These are phyloP conservation scores for Nymphaea thermarum DNA, from an alignment of 164 flowering plant species.

Conservation along the genomic window DNA sequence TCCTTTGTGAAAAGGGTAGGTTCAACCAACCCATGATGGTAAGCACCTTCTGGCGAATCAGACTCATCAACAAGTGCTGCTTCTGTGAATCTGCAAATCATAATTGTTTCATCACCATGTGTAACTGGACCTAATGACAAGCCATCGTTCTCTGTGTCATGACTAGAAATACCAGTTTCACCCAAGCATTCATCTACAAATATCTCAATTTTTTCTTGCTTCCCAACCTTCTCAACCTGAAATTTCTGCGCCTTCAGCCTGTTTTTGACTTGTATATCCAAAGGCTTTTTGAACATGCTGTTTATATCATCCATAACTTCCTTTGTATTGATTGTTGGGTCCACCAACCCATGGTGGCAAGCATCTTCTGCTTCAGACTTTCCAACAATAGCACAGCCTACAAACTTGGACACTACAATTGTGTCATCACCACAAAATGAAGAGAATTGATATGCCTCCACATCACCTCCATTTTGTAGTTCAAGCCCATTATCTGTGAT, in stretches of 20 bases:
- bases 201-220: slow-evolving; percentile 31
- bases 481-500: not conserved
- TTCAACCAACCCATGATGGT: not conserved
- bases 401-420: slow-evolving; percentile 47
- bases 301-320: slow-evolving; percentile 88
- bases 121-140: not conserved
- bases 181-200: slow-evolving; percentile 48
- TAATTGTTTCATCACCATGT: not conserved
- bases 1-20: slow-evolving; percentile 4
- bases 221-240: slow-evolving; percentile 17
- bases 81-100: not conserved
- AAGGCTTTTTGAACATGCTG: slow-evolving; percentile 81
- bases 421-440: slow-evolving; percentile 42
- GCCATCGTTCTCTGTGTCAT: not conserved
- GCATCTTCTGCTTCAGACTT: slow-evolving; percentile 71
- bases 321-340: slow-evolving; percentile 82
- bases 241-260: slow-evolving; percentile 24
- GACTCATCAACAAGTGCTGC: slow-evolving; percentile 1
- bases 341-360: slow-evolving; percentile 93
- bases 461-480: slow-evolving; percentile 2
- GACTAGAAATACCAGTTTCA: not conserved
- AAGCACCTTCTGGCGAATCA: not conserved
- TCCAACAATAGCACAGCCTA: slow-evolving; percentile 64
- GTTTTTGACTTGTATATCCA: slow-evolving; percentile 35
- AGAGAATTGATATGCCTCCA: not conserved